Evolutionary conservation across 2,329 filamentous ascomycete genomes (phyloP), one percentile per base, ranked within the genome.

Genomic region (Colletotrichum shisoi): DNA sequence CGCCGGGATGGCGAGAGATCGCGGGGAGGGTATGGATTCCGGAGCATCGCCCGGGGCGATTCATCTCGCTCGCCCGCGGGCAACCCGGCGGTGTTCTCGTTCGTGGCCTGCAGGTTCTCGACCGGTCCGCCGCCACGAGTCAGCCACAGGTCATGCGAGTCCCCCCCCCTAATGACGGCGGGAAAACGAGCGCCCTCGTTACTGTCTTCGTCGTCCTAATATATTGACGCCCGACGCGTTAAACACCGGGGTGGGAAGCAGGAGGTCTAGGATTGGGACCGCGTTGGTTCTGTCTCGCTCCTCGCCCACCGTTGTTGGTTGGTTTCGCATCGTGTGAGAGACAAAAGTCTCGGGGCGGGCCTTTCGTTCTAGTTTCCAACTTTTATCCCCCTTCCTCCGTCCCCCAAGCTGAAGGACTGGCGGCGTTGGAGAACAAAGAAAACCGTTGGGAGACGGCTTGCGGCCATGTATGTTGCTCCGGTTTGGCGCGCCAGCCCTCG

Each of bases 101-200:
- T 34, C n/a, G 34, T 61, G 44, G 49, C 21, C 48, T 19, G 24
- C 17, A 45, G 27, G 39, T 17, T 67, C 63, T 58, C 44, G 60
- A 8, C 34, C 45, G 48, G 53, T 44, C 37, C 45, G 46, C 12
- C 19, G n/a, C 54, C 42, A n/a, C 57, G 60, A 49, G 52, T 63
- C 61, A 53, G 48, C 17, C 24, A 42, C 45, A 17, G 39, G 46
- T 53, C 31, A 34, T 9, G 9, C 31, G 31, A 34, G 7, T 9
- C 7, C 31, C 8, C 31, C 31, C 31, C 8, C 2, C 31, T 7
- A 19, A 42, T 12, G 39, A 9, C 31, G 31, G 8, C 31, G 40
- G 8, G 34, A 21, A 24, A 12, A 42, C 42, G 59, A 53, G 11
- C 15, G 45, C 45, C 34, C n/a, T 34, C 27, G 6, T 11, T 13